Conservation (phyloP, 768 basidiomycete genomes). For the Calocera viscosa region DNA sequence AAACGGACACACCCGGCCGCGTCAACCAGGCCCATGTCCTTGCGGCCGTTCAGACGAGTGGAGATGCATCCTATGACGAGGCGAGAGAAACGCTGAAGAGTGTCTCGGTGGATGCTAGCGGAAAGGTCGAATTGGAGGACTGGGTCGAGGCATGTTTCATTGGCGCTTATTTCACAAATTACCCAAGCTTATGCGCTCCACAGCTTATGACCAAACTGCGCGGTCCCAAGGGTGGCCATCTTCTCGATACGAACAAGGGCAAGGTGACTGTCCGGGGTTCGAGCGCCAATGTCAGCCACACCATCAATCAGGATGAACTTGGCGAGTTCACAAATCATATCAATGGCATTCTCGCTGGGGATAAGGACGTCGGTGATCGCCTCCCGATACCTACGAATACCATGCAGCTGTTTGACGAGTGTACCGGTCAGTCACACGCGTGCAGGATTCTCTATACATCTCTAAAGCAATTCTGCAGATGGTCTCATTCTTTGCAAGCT, state of each 20-base stretch:
- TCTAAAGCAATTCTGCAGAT: constrained; percentile 33
- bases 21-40: constrained; percentile 73
- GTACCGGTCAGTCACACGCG: constrained; percentile 37
- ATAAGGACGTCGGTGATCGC: constrained; percentile 66
- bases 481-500: constrained; percentile 95
- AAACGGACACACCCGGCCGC: constrained; percentile 68
- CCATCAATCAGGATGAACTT: constrained; percentile 93
- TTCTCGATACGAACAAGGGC: constrained; percentile 50
- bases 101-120: constrained; percentile 87
- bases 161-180: neutral
- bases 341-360: constrained; percentile 82
- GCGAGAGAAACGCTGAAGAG: constrained; percentile 63
- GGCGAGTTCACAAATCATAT: constrained; percentile 97
- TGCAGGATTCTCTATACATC: neutral
- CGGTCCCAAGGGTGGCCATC: constrained; percentile 24
- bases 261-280: constrained; percentile 92
- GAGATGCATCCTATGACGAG: constrained; percentile 71
- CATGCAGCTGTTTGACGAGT: constrained; percentile 98
- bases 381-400: constrained; percentile 90
- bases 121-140: constrained; percentile 92
- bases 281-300: constrained; percentile 90
- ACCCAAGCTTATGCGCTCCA: constrained; percentile 7
- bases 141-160: constrained; percentile 74
- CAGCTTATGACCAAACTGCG: constrained; percentile 73
- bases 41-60: constrained; percentile 60